A percentile compares a stretch with the other conserved stretches of the same genome.
Conservation (phyloP, 2,329 filamentous ascomycete species). For the Calonectria pauciramosa region DNA sequence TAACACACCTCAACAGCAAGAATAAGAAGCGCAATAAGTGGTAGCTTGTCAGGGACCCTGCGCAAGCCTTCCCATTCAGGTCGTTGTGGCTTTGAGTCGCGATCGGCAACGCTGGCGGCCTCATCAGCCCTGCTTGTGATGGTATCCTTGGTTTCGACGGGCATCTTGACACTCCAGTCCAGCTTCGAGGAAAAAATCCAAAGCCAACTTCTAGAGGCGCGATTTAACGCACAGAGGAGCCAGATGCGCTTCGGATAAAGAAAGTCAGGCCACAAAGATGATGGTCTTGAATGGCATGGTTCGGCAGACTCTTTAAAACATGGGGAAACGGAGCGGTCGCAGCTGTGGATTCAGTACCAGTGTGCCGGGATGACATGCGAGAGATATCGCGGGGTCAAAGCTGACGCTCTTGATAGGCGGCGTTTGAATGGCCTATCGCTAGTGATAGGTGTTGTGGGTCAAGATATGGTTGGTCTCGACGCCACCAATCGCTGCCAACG, state of each 20-base stretch:
- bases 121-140: background rate
- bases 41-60: slow-evolving; percentile 46
- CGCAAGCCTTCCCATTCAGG: slow-evolving; percentile 33
- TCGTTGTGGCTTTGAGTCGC: slow-evolving; percentile 3
- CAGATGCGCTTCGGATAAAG: background rate
- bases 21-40: slow-evolving; percentile 43
- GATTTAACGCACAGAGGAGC: background rate
- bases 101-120: slow-evolving; percentile 10
- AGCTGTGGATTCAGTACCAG: background rate
- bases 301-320: slow-evolving; percentile 16
- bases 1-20: slow-evolving; percentile 42
- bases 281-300: background rate
- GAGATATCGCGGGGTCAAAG: slow-evolving; percentile 37
- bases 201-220: no score
- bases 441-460: slow-evolving; percentile 24
- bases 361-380: slow-evolving; percentile 10
- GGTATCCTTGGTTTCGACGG: slow-evolving; percentile 23
- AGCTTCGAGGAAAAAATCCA: background rate
- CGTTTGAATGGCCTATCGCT: slow-evolving; percentile 27
- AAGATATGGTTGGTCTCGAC: slow-evolving; percentile 4
- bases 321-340: slow-evolving; percentile 12
- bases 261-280: background rate
- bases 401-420: slow-evolving; percentile 33
- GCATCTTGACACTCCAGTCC: slow-evolving; percentile 6
- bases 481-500: slow-evolving; percentile 25